Evolutionary conservation across 345 rosid genomes (phyloP).

Genomic region (Arabidopsis thaliana): DNA sequence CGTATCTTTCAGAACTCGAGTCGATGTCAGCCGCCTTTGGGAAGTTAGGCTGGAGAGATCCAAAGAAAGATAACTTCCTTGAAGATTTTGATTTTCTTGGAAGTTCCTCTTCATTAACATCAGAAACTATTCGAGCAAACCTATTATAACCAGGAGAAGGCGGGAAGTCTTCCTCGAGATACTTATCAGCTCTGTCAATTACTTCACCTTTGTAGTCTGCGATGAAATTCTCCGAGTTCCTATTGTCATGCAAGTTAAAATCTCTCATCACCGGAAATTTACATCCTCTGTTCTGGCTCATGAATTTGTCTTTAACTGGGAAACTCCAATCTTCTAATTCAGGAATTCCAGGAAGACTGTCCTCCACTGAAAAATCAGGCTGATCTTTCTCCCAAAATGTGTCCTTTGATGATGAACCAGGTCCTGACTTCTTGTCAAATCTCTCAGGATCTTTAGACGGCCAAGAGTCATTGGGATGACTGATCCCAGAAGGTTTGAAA

Average conservation of each 20-base stretch:
- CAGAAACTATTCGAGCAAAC: conserved; percentile 50
- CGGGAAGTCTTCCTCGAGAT: conserved; percentile 46
- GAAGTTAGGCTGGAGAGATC: conserved; percentile 48
- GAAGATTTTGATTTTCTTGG: conserved; percentile 53
- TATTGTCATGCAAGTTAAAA: conserved; percentile 42
- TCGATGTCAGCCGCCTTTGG: conserved; percentile 57
- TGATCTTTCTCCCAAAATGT: conserved; percentile 49
- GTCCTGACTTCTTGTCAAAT: conserved; percentile 43
- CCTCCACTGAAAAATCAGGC: conserved; percentile 41
- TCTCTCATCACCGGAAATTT: conserved; percentile 39
- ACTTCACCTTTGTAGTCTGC: conserved; percentile 64
- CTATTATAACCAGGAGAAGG: conserved; percentile 43
- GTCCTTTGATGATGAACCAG: conserved; percentile 48
- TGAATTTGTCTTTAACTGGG: conserved; percentile 41
- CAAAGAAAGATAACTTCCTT: conserved; percentile 61
- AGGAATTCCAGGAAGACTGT: conserved; percentile 40
- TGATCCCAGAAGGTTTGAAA: conserved; percentile 42
- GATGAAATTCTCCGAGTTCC: conserved; percentile 44
- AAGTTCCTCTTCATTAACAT: conserved; percentile 51
- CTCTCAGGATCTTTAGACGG: conserved; percentile 48
- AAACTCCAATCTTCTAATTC: conserved; percentile 39
- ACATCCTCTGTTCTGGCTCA: conserved; percentile 46
- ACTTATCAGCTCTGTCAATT: conserved; percentile 51
- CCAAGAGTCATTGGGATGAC: conserved; percentile 49
- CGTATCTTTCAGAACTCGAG: conserved; percentile 47